A percentile compares a stretch with the other conserved stretches of the same genome.
These are phyloP conservation scores for Colletotrichum endophyticum DNA, from an alignment of 2,329 filamentous ascomycete genomes.

Conservation along the genomic window DNA sequence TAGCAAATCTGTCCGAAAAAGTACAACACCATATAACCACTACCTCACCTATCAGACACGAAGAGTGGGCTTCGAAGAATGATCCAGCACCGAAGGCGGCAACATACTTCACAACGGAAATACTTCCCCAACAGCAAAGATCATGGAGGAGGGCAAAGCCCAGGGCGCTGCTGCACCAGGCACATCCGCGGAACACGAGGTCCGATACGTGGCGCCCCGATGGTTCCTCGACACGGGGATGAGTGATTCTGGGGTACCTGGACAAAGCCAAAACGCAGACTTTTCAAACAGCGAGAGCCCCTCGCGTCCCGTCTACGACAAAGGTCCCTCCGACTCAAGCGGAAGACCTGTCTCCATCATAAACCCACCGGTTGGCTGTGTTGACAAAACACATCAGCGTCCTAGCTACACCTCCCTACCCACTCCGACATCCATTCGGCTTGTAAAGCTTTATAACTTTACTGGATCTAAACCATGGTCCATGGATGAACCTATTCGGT, in stretches of 20 bases:
- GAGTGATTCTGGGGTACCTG: accelerated
- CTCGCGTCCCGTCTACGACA: accelerated
- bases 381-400: neutral
- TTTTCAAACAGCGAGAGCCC: accelerated
- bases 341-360: neutral
- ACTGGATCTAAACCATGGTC: neutral
- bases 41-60: neutral
- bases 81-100: neutral
- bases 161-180: neutral
- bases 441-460: neutral
- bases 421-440: neutral
- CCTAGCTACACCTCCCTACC: accelerated
- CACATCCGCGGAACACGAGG: neutral
- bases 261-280: accelerated
- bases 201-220: neutral
- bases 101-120: neutral
- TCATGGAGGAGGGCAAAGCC: neutral
- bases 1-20: neutral
- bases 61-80: neutral
- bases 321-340: neutral
- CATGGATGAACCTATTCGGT: neutral
- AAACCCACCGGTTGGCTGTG: neutral
- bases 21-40: accelerated
- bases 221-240: neutral
- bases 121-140: neutral